A percentile compares a stretch with the other conserved stretches of the same genome.
Conservation (phyloP, 73 alveolate genomes). For the Paramecium pentaurelia region DNA sequence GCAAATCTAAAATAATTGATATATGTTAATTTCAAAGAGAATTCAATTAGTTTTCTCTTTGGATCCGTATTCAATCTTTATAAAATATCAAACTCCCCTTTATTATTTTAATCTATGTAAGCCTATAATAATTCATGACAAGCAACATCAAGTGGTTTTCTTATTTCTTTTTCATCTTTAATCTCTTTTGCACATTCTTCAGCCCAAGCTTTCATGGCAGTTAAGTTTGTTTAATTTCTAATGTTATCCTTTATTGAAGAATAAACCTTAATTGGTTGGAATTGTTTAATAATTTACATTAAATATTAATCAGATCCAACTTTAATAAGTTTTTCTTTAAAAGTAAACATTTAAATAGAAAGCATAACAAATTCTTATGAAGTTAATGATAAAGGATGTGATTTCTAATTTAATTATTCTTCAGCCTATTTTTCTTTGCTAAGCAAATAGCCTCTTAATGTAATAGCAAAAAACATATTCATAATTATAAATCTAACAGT, state of each 20-base stretch:
- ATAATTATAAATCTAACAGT: conserved; percentile 36
- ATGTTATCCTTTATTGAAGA: neutral
- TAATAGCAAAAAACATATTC: conserved; percentile 32
- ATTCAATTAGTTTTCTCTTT: conserved; percentile 31
- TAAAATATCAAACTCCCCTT: conserved; percentile 17
- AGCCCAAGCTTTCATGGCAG: conserved; percentile 47
- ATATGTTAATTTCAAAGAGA: conserved; percentile 5
- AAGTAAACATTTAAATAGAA: conserved; percentile 15
- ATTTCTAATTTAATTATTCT: neutral
- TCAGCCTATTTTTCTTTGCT: neutral
- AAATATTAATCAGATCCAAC: conserved; percentile 41
- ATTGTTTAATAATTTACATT: conserved; percentile 17
- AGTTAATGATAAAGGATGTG: neutral
- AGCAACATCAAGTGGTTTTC: conserved; percentile 47
- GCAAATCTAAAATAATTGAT: conserved; percentile 5
- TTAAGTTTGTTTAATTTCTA: neutral
- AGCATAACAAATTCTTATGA: neutral
- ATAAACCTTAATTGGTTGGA: neutral
- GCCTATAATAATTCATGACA: conserved; percentile 34
- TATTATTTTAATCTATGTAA: neutral
- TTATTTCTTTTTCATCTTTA: conserved; percentile 10
- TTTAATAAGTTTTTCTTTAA: conserved; percentile 7
- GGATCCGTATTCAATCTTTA: neutral
- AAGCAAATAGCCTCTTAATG: conserved; percentile 21
- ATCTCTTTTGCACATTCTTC: conserved; percentile 51